Conservation (phyloP, 768 basidiomycete genomes). For the Russula earlei region DNA sequence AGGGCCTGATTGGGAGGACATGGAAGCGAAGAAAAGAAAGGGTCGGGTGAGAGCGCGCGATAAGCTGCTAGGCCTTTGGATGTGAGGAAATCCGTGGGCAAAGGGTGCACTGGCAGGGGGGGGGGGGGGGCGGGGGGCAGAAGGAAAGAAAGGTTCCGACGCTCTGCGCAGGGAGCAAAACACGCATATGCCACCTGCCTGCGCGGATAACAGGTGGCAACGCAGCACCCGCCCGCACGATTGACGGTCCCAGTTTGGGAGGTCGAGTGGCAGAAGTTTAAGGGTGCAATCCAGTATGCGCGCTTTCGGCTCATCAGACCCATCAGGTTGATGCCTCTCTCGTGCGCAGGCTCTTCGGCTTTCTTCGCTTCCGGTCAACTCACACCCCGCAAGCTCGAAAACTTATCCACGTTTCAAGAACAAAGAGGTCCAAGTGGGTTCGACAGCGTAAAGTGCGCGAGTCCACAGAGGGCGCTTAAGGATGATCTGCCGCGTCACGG, state of each 20-base stretch:
- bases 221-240: background rate
- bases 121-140: background rate
- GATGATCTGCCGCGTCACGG: background rate
- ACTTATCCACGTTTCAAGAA: background rate
- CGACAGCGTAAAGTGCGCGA: background rate
- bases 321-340: background rate
- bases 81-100: background rate
- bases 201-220: background rate
- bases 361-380: background rate
- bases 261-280: constrained; percentile 1
- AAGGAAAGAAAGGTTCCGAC: too few relatives aligned
- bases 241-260: constrained; percentile 5
- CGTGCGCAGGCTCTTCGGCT: background rate
- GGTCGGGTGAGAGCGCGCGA: background rate
- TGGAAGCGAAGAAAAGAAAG: background rate
- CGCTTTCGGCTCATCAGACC: constrained; percentile 4
- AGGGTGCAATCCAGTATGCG: constrained; percentile 1
- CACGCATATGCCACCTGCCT: constrained; percentile 7
- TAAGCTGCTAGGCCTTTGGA: background rate
- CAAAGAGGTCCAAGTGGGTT: background rate
- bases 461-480: background rate
- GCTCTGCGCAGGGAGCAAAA: background rate
- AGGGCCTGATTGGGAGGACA: constrained; percentile 1
- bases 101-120: background rate
- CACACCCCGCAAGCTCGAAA: background rate